Conservation (phyloP, 1,139 yeast genomes). For the Lodderomyces theae region DNA sequence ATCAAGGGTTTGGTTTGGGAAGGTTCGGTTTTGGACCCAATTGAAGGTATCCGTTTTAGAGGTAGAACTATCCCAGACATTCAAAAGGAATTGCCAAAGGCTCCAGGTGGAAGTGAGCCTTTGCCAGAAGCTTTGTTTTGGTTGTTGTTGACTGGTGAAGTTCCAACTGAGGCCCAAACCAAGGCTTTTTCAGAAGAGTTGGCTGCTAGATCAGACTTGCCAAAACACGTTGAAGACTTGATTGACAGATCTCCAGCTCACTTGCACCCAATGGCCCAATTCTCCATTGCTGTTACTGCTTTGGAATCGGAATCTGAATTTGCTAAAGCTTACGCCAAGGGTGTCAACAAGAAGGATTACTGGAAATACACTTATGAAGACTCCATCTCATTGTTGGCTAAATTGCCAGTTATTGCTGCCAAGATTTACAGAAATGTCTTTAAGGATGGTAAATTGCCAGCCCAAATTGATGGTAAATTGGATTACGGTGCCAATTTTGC, state of each 20-base stretch:
- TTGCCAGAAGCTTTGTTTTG: conserved; percentile 91
- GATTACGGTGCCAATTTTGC: conserved; percentile 95
- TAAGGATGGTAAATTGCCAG: conserved; percentile 79
- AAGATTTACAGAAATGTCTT: conserved; percentile 89
- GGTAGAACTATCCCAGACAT: conserved; percentile 97
- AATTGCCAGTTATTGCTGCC: conserved; percentile 89
- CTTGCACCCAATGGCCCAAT: conserved; percentile 97
- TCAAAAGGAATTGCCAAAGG: conserved; percentile 90
- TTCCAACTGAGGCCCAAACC: conserved; percentile 76
- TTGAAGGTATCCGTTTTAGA: conserved; percentile 98
- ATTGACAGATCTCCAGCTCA: conserved; percentile 80
- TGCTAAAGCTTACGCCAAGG: conserved; percentile 87
- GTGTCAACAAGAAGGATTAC: conserved; percentile 83
- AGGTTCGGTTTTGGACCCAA: conserved; percentile 97
- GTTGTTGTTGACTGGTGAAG: conserved; percentile 88
- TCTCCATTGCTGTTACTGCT: conserved; percentile 89
- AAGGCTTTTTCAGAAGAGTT: conserved; percentile 75
- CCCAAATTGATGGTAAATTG: conserved; percentile 60
- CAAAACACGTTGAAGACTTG: conserved; percentile 80
- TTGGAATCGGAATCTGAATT: conserved; percentile 87
- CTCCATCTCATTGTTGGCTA: conserved; percentile 82
- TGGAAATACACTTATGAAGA: conserved; percentile 95
- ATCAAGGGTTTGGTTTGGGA: conserved; percentile 98
- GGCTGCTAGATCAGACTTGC: conserved; percentile 81
- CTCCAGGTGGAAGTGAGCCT: conserved; percentile 81